Conservation (phyloP, 2,329 filamentous ascomycete species). For the Chaetomium globosum region DNA sequence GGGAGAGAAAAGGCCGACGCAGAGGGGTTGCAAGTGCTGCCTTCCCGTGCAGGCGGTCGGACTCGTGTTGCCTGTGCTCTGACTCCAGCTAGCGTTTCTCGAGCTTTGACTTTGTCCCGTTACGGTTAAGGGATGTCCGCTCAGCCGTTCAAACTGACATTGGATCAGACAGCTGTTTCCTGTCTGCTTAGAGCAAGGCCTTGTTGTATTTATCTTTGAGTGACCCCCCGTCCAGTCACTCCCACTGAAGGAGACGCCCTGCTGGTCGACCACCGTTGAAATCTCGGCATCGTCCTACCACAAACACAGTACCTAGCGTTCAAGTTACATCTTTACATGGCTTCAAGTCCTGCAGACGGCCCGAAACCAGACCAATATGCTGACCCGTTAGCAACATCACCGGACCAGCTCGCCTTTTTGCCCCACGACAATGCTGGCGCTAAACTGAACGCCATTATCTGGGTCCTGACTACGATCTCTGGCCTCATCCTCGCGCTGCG, state of each 20-base stretch:
- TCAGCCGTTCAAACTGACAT: not conserved
- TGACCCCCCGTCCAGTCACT: not conserved
- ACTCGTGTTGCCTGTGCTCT: conserved; percentile 6
- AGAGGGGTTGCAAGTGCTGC: not conserved
- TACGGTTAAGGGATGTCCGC: not conserved
- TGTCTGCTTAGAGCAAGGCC: not conserved
- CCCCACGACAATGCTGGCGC: conserved; percentile 33
- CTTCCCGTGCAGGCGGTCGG: not conserved
- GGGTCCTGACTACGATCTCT: conserved; percentile 32
- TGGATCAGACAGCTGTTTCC: not conserved
- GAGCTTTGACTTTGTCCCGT: not conserved
- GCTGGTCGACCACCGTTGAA: not conserved
- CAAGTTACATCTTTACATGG: not conserved
- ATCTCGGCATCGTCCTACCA: not conserved
- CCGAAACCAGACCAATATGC: conserved; percentile 29
- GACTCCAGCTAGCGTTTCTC: conserved; percentile 1
- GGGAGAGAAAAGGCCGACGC: not conserved
- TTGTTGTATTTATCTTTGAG: conserved; percentile 1
- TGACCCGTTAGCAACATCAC: conserved; percentile 14
- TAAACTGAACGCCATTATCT: conserved; percentile 31
- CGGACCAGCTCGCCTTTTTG: conserved; percentile 25
- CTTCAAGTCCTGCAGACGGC: not conserved
- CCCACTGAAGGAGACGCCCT: not conserved
- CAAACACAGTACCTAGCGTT: not conserved
- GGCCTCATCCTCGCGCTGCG: conserved; percentile 34